Percentiles rank a stretch among this genome's conserved stretches.
These are phyloP conservation scores for Bacterosira constricta DNA, from an alignment of 108 stramenopile genomes.

Conservation along the genomic window DNA sequence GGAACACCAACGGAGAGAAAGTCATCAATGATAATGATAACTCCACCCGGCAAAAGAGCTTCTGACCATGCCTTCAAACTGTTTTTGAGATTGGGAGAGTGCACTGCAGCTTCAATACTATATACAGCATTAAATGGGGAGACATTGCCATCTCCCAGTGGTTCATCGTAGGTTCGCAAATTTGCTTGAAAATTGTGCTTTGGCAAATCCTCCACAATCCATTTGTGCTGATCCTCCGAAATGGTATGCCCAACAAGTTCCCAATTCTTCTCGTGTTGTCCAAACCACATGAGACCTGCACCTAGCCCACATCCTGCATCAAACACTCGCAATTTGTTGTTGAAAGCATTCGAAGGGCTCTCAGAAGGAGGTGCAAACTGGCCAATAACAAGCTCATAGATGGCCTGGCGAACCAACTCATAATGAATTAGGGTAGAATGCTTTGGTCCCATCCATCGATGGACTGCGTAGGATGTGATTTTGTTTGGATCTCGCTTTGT, in stretches of 20 bases:
- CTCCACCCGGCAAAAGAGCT: constrained; percentile 40
- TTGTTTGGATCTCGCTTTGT: constrained; percentile 45
- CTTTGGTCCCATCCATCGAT: constrained; percentile 61
- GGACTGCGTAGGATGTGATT: constrained; percentile 53
- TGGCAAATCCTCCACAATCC: constrained; percentile 38
- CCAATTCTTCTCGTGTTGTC: constrained; percentile 46
- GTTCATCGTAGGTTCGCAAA: constrained; percentile 52
- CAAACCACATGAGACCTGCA: constrained; percentile 61
- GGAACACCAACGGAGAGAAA: constrained; percentile 35
- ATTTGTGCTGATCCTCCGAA: constrained; percentile 53
- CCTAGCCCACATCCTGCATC: constrained; percentile 66
- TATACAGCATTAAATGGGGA: constrained; percentile 44
- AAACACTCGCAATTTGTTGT: too few relatives aligned
- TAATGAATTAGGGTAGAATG: constrained; percentile 51
- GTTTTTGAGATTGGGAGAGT: constrained; percentile 41
- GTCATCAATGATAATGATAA: constrained; percentile 60
- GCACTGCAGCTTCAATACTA: constrained; percentile 67
- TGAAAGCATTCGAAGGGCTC: too few relatives aligned
- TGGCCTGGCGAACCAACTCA: constrained; percentile 24
- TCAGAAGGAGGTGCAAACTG: not conserved
- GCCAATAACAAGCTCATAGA: constrained; percentile 12
- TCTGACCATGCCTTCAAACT: constrained; percentile 49
- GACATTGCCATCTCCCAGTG: constrained; percentile 8
- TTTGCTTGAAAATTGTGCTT: constrained; percentile 51
- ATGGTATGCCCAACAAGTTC: constrained; percentile 53